Evolutionary conservation across 352 stramenopile species (phyloP).

Genomic region (Phytopythium boreale): DNA sequence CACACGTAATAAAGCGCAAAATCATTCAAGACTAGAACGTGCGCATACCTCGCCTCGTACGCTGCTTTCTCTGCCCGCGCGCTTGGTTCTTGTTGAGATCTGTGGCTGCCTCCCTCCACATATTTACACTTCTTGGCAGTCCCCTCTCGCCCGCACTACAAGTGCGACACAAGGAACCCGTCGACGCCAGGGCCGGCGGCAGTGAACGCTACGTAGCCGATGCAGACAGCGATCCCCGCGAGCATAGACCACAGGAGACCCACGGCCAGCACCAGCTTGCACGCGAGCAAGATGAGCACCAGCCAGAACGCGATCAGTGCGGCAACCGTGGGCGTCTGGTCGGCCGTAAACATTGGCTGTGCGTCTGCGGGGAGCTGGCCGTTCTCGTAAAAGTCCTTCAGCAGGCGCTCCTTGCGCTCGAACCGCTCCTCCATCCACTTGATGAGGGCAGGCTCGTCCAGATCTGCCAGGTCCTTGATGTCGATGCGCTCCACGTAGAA

Average conservation of each 20-base stretch:
- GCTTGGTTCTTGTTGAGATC: too few relatives aligned
- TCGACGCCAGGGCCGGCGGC: slow-evolving; percentile 45
- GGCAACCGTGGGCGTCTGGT: slow-evolving; percentile 22
- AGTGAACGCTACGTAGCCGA: slow-evolving; percentile 31
- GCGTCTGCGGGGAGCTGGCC: slow-evolving; percentile 46
- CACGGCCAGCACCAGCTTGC: slow-evolving; percentile 22
- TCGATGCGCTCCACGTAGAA: slow-evolving; percentile 70
- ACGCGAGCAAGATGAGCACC: slow-evolving; percentile 25
- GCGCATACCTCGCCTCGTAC: background rate
- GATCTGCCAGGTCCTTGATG: slow-evolving; percentile 32
- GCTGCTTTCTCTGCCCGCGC: too few relatives aligned
- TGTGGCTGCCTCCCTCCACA: too few relatives aligned
- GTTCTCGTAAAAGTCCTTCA: slow-evolving; percentile 64
- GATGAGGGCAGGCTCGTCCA: slow-evolving; percentile 39
- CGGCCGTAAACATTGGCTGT: slow-evolving; percentile 37
- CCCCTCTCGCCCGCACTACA: slow-evolving; percentile 10
- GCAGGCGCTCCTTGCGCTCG: slow-evolving; percentile 55
- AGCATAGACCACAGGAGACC: slow-evolving; percentile 26
- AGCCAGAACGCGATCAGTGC: slow-evolving; percentile 58
- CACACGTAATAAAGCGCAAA: background rate
- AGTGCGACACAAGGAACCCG: slow-evolving; percentile 35
- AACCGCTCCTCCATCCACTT: slow-evolving; percentile 67
- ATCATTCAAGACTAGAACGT: background rate
- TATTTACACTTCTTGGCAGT: too few relatives aligned
- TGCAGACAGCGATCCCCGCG: slow-evolving; percentile 16